Evolutionary conservation across 441 rosid species (phyloP).

Genomic region (Rhodomyrtus psidioides): DNA sequence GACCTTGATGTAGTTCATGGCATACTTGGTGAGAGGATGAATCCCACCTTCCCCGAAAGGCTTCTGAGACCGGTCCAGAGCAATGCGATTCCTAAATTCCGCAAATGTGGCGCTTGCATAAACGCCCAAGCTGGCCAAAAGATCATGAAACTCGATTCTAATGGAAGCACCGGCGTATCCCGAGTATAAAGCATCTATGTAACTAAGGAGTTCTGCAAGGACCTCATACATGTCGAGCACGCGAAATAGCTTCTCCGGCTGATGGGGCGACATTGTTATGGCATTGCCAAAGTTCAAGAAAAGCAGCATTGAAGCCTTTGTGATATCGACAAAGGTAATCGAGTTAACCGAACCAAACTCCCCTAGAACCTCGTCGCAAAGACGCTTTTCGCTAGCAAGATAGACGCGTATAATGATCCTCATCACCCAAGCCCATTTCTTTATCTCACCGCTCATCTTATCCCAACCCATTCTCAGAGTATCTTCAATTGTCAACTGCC

Average conservation of each 20-base stretch:
- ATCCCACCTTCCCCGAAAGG: background rate
- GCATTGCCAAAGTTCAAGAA: constrained; percentile 16
- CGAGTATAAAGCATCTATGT: background rate
- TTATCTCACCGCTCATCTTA: constrained; percentile 3
- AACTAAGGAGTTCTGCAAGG: background rate
- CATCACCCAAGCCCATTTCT: constrained; percentile 13
- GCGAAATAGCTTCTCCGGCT: constrained; percentile 4
- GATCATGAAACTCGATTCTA: constrained; percentile 2
- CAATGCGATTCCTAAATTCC: constrained; percentile 7
- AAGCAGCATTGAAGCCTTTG: background rate
- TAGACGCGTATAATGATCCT: constrained; percentile 5
- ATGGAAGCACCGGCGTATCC: background rate
- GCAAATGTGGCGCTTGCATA: background rate
- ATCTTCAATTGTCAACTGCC: constrained; percentile 2
- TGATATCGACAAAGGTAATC: background rate
- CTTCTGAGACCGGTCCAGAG: constrained; percentile 2
- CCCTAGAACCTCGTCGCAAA: constrained; percentile 4
- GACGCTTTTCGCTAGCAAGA: constrained; percentile 6
- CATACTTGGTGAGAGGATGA: constrained; percentile 6
- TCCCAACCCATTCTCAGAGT: constrained; percentile 5
- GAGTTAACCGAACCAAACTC: background rate
- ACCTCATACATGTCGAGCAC: constrained; percentile 12
- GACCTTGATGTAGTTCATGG: constrained; percentile 11
- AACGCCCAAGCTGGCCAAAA: background rate
- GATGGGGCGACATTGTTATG: constrained; percentile 3